Base-by-base conservation (phyloP, 768 basidiomycete species). In the Lentinus tigrinus region DNA sequence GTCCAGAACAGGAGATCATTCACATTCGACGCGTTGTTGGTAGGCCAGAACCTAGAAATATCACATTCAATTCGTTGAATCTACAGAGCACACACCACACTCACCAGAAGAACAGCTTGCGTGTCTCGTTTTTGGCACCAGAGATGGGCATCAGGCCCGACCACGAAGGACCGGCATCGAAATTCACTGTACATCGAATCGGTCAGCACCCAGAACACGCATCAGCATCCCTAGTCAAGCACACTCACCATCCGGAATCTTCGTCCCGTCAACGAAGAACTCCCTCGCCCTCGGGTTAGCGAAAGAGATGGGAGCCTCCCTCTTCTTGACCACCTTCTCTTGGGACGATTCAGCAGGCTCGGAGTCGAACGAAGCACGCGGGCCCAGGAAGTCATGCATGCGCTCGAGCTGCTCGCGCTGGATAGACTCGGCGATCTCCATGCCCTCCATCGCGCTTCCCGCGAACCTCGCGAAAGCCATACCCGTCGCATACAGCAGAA, bases 41-140 rank as follows among this genome's bases (percentile, higher is more conserved):
- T 69, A 2, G 71, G 72, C 71, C 72, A 73, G 52, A 72, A 70
- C 70, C 71, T 71, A 39, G n/a, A n/a, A 38, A 19, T 44, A 24
- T 62, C n/a, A 27, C 23, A 57, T 36, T 23, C 28, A 37, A n/a
- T 19, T 23, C 9, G 14, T 7, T 19, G 36, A 42, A 21, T 27
- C 0, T 13, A 28, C 46, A 52, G 27, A 11, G 62, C 26, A 16
- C 27, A 27, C 10, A 21, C 16, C 17, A 34, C 27, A 42, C 50
- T 11, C 52, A 62, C 65, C 64, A 68, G 59, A 65, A 66, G 49
- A 65, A 73, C 62, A 66, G 61, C 52, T 80, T 79, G 24, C 82
- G 77, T 4, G 82, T 82, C 27, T 83, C 82, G 74, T 70, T 57
- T 1, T 51, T 44, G 44, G 58, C 40, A 7, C 47, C 57, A 5